Conservation (phyloP, 2,329 filamentous ascomycete species). For the Phialemonium atrogriseum region DNA sequence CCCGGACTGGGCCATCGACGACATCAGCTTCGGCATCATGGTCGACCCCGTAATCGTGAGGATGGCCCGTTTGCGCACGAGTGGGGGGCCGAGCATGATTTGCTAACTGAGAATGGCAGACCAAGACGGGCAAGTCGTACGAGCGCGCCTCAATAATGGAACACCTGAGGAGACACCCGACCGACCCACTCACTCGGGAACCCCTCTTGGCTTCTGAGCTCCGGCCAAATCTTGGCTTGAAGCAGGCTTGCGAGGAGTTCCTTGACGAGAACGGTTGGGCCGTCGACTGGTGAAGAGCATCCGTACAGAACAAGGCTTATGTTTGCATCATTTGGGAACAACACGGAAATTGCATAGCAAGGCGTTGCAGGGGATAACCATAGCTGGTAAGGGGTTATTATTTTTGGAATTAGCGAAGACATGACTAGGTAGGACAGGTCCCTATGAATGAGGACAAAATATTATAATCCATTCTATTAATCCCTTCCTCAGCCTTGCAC, state of each 20-base stretch:
- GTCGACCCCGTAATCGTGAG: slow-evolving; percentile 56
- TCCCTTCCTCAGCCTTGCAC: slow-evolving; percentile 1
- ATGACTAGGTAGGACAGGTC: no score
- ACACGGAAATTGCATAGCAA: slow-evolving; percentile 1
- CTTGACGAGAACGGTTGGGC: slow-evolving; percentile 84
- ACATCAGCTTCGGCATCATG: slow-evolving; percentile 68
- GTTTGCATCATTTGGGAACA: neutral
- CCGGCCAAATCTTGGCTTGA: slow-evolving; percentile 72
- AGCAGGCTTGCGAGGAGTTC: slow-evolving; percentile 78
- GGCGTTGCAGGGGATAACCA: slow-evolving; percentile 3
- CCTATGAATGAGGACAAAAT: neutral
- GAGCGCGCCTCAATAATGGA: slow-evolving; percentile 80
- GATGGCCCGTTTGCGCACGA: no score
- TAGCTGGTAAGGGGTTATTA: no score
- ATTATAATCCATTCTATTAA: no score
- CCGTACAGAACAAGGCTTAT: neutral
- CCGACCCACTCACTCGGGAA: slow-evolving; percentile 79
- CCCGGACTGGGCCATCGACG: slow-evolving; percentile 70
- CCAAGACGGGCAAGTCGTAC: slow-evolving; percentile 82
- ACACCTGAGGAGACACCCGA: slow-evolving; percentile 66
- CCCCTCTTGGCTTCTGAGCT: slow-evolving; percentile 61
- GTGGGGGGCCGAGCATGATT: no score
- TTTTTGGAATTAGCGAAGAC: no score
- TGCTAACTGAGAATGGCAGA: slow-evolving; percentile 38
- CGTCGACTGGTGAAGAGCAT: slow-evolving; percentile 63